These are phyloP conservation scores for Areca catechu DNA, from an alignment of 176 grass and related monocot species.

Conservation along the genomic window DNA sequence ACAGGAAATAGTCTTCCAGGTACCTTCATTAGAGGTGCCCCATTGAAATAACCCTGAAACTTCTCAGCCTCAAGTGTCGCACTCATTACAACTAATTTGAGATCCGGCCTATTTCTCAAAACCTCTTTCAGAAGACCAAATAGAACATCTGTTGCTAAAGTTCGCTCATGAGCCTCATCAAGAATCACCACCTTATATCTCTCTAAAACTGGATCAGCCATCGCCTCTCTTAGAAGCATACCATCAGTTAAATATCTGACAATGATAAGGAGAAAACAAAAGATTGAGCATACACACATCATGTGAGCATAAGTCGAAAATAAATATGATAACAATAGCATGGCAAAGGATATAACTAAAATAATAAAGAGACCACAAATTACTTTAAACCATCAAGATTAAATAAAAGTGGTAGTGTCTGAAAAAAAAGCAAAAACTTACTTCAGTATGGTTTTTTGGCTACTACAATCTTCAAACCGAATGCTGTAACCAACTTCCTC, in stretches of 20 bases:
- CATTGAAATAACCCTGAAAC: constrained; percentile 71
- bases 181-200: constrained; percentile 94
- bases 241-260: constrained; percentile 99
- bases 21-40: constrained; percentile 82
- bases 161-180: constrained; percentile 93
- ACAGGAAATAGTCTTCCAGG: constrained; percentile 82
- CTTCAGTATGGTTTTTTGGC: constrained; percentile 94
- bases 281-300: background rate
- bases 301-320: background rate
- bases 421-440: constrained; percentile 34
- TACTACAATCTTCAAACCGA: constrained; percentile 96
- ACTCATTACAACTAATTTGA: constrained; percentile 96
- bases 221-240: constrained; percentile 99
- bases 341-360: background rate
- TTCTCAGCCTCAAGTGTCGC: constrained; percentile 95
- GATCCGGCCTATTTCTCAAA: constrained; percentile 67
- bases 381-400: constrained; percentile 33
- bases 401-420: constrained; percentile 20
- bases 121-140: constrained; percentile 95
- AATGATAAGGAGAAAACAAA: constrained; percentile 61
- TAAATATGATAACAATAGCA: too few relatives aligned
- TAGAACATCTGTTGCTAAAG: constrained; percentile 81
- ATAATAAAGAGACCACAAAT: constrained; percentile 31
- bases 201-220: constrained; percentile 94
- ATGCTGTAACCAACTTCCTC: constrained; percentile 99